A percentile compares a stretch with the other conserved stretches of the same genome.
These are phyloP conservation scores for Magnusiomyces sp. DNA, from an alignment of 1,139 yeast genomes.

Conservation along the genomic window DNA sequence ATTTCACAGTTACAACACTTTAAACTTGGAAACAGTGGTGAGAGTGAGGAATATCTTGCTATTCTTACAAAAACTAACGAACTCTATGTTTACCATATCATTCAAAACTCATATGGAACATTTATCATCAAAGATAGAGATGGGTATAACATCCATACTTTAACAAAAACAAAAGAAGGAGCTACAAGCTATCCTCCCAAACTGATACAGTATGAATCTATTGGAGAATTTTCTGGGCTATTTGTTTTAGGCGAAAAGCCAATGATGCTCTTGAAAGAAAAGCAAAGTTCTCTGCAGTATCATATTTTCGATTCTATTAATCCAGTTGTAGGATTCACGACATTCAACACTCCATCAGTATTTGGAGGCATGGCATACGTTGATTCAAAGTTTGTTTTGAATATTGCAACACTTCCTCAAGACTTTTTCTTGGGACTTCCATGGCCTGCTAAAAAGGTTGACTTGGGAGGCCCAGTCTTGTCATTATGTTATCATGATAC, in stretches of 20 bases:
- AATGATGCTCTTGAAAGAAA: constrained; percentile 55
- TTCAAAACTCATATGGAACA: constrained; percentile 29
- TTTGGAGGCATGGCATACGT: constrained; percentile 59
- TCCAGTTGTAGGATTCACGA: constrained; percentile 33
- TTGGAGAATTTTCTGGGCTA: constrained; percentile 14
- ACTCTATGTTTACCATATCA: constrained; percentile 47
- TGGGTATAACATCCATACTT: too few relatives aligned
- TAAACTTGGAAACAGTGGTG: not conserved
- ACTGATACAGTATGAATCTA: constrained; percentile 11
- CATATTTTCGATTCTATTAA: constrained; percentile 54
- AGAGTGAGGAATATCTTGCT: constrained; percentile 51
- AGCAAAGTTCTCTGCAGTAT: constrained; percentile 57
- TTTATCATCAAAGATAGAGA: constrained; percentile 25
- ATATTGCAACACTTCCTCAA: constrained; percentile 53
- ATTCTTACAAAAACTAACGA: constrained; percentile 77
- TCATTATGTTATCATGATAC: constrained; percentile 65
- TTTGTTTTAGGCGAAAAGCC: constrained; percentile 67
- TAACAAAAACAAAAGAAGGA: constrained; percentile 47
- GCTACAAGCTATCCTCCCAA: constrained; percentile 14
- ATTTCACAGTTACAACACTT: too few relatives aligned
- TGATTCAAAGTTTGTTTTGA: constrained; percentile 62
- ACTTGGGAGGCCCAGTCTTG: constrained; percentile 53
- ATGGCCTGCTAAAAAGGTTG: constrained; percentile 50
- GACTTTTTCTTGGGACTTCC: constrained; percentile 50
- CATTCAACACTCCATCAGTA: constrained; percentile 28